These are phyloP conservation scores for Auxenochlorella pyrenoidosa DNA, from an alignment of 139 green algal species.

Conservation along the genomic window DNA sequence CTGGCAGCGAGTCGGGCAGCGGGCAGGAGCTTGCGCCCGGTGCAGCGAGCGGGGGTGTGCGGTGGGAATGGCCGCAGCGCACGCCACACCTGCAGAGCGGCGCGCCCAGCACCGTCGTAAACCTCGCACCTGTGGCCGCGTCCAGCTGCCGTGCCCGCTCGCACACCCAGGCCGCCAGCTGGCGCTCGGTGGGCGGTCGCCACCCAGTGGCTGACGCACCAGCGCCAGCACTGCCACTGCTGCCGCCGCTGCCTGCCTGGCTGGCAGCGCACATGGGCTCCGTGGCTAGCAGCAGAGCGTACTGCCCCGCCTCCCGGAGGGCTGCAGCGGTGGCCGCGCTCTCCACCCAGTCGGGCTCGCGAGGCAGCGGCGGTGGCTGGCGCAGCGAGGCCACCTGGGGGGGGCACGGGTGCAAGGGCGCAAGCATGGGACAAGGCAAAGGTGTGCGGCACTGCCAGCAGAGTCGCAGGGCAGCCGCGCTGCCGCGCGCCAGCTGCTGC, in stretches of 20 bases:
- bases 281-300: constrained; percentile 32
- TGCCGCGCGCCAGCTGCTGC: no score
- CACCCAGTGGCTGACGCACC: background rate
- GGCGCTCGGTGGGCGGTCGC: constrained; percentile 12
- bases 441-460: no score
- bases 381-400: background rate
- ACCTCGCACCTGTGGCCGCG: background rate
- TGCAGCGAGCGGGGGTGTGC: no score
- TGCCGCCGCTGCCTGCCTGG: background rate
- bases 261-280: constrained; percentile 18
- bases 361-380: constrained; percentile 3
- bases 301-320: background rate
- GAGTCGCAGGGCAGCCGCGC: no score
- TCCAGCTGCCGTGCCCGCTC: constrained; percentile 32
- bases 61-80: no score
- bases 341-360: constrained; percentile 38
- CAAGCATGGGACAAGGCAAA: no score
- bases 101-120: no score
- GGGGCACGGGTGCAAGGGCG: no score
- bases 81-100: no score
- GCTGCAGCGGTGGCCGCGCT: background rate
- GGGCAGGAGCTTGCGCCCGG: no score
- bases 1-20: background rate
- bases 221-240: no score
- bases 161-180: constrained; percentile 37